Conservation (phyloP, 2,329 filamentous ascomycete species). For the Keithomyces neogunnii region DNA sequence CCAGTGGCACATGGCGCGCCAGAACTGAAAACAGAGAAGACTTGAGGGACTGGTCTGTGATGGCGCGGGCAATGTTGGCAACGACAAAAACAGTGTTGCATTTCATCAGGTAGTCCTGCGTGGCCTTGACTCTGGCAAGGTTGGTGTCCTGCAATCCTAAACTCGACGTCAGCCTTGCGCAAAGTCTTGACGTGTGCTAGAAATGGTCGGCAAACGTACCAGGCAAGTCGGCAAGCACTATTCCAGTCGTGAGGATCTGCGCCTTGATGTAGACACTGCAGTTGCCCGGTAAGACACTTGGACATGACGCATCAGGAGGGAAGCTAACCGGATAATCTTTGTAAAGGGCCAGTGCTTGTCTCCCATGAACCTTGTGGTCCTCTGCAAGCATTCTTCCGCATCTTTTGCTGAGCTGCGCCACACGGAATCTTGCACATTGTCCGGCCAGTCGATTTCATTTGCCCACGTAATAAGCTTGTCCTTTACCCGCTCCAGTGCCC, state of each 20-base stretch:
- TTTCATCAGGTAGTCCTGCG: conserved; percentile 24
- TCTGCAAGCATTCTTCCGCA: conserved; percentile 19
- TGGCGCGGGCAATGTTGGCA: conserved; percentile 23
- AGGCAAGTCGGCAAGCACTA: conserved; percentile 26
- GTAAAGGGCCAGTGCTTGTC: conserved; percentile 27
- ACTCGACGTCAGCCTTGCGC: background rate
- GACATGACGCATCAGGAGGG: background rate
- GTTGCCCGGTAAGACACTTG: background rate
- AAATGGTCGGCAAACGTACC: conserved; percentile 14
- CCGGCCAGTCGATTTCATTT: conserved; percentile 21
- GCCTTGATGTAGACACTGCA: conserved; percentile 21
- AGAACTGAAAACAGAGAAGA: conserved; percentile 20
- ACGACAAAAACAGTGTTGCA: conserved; percentile 27
- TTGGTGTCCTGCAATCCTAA: conserved; percentile 24
- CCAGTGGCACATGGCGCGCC: conserved; percentile 18
- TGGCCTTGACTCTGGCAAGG: conserved; percentile 23
- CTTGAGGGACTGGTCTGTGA: conserved; percentile 23
- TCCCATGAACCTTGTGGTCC: conserved; percentile 22
- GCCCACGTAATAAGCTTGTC: conserved; percentile 19
- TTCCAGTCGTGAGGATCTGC: conserved; percentile 21
- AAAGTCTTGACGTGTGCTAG: background rate
- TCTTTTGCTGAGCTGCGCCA: conserved; percentile 22
- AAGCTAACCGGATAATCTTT: conserved; percentile 23
- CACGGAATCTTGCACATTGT: conserved; percentile 11
- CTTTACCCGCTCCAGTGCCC: conserved; percentile 15